These are phyloP conservation scores for Lactifluus echinatus DNA, from an alignment of 768 basidiomycete species.

Conservation along the genomic window DNA sequence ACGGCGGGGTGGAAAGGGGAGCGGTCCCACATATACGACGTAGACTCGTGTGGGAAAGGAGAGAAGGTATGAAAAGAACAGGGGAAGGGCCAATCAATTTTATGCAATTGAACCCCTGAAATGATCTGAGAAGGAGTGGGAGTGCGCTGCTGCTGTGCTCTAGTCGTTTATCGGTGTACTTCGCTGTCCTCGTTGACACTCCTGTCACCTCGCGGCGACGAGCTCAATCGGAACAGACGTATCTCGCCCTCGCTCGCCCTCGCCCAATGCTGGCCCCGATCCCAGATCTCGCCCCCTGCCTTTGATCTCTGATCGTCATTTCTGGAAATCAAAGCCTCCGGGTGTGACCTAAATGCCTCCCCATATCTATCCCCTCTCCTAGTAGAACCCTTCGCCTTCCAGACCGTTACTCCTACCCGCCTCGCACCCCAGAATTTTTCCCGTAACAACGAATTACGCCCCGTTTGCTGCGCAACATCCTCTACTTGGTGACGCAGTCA, in stretches of 20 bases:
- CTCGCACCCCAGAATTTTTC: not conserved
- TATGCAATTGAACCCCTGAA: not conserved
- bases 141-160: no score
- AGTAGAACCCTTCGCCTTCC: not conserved
- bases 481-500: not conserved
- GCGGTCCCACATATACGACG: slow-evolving; percentile 3
- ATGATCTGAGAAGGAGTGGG: no score
- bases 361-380: not conserved
- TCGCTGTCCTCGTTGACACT: no score
- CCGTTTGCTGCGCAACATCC: not conserved
- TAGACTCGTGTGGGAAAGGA: not conserved
- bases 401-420: not conserved
- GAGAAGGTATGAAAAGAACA: not conserved
- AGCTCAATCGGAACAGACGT: no score
- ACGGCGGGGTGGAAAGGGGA: no score
- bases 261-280: no score
- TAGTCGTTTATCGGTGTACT: no score
- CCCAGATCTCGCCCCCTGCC: no score
- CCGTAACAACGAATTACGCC: not conserved
- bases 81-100: not conserved
- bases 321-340: no score
- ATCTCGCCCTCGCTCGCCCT: no score
- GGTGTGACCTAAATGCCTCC: not conserved
- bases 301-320: not conserved
- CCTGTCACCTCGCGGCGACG: no score